Percentiles rank a stretch among this genome's conserved stretches.
Conservation (phyloP, 306 rosid species). For the Fragaria nilgerrensis region DNA sequence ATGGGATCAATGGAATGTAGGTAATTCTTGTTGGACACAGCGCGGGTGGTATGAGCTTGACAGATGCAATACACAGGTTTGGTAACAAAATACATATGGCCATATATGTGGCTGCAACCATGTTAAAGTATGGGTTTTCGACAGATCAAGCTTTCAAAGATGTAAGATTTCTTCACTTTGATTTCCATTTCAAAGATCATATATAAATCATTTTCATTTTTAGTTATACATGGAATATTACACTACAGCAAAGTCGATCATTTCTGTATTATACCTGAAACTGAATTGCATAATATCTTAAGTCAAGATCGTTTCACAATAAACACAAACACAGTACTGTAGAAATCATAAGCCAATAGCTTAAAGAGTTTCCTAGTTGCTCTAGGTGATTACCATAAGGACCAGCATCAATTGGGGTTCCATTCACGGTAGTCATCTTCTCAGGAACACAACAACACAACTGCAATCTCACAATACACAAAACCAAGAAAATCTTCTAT, state of each 20-base stretch:
- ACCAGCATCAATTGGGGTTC: no score
- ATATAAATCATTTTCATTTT: not conserved
- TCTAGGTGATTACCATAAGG: no score
- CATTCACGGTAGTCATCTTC: no score
- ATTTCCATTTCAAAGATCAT: not conserved
- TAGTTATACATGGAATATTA: not conserved
- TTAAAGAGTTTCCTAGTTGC: no score
- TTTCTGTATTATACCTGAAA: no score
- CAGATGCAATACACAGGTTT: conserved; percentile 23
- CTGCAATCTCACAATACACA: no score
- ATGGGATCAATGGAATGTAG: not conserved
- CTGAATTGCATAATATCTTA: no score
- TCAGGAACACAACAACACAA: no score
- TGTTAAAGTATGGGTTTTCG: conserved; percentile 27
- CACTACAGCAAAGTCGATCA: not conserved
- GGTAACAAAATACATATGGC: conserved; percentile 20
- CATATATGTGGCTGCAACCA: conserved; percentile 30
- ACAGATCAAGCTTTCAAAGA: conserved; percentile 22
- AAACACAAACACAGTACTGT: no score
- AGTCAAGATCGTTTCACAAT: no score
- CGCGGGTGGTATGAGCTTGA: conserved; percentile 33
- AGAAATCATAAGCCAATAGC: no score
- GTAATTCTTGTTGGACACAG: conserved; percentile 38
- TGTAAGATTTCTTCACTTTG: not conserved
- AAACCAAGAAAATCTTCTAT: no score